Evolutionary conservation across 257 asterid species (phyloP).

Genomic region (Osmanthus fragrans): DNA sequence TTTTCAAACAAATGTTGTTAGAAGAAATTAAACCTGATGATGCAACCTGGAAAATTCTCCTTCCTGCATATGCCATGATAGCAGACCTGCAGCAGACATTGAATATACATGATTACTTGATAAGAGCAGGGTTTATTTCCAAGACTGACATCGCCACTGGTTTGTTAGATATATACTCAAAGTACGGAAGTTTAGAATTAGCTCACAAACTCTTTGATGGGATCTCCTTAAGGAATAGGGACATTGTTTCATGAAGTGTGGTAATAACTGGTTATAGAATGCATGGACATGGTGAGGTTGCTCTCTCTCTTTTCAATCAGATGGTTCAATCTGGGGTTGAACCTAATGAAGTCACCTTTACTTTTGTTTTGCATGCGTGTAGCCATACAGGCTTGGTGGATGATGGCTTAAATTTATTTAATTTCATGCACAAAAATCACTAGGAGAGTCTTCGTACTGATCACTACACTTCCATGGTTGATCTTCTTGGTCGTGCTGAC

Average conservation of each 20-base stretch:
- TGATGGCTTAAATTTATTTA: conserved; percentile 61
- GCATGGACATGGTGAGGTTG: conserved; percentile 66
- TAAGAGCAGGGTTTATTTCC: conserved; percentile 63
- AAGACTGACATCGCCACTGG: conserved; percentile 68
- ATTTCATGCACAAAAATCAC: conserved; percentile 50
- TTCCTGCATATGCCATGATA: conserved; percentile 78
- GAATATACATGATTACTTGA: conserved; percentile 53
- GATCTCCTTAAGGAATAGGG: conserved; percentile 47
- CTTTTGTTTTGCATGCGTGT: conserved; percentile 86
- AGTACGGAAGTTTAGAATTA: conserved; percentile 65
- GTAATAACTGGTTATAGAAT: conserved; percentile 76
- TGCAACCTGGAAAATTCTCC: conserved; percentile 79
- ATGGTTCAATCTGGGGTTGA: conserved; percentile 70
- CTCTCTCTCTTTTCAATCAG: conserved; percentile 72
- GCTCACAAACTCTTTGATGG: conserved; percentile 60
- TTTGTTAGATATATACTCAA: conserved; percentile 73
- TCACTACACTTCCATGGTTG: conserved; percentile 88
- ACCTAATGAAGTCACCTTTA: conserved; percentile 83
- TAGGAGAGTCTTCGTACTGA: conserved; percentile 43
- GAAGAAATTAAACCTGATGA: conserved; percentile 59
- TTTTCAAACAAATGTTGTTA: conserved; percentile 71
- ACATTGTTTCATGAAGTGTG: conserved; percentile 80
- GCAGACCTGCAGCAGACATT: conserved; percentile 70
- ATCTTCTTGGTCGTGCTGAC: conserved; percentile 92
- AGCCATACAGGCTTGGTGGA: conserved; percentile 88